Percentiles rank a stretch among this genome's conserved stretches.
Conservation (phyloP, 1,284 basidiomycete genomes). For the Trichosporon inkin region DNA sequence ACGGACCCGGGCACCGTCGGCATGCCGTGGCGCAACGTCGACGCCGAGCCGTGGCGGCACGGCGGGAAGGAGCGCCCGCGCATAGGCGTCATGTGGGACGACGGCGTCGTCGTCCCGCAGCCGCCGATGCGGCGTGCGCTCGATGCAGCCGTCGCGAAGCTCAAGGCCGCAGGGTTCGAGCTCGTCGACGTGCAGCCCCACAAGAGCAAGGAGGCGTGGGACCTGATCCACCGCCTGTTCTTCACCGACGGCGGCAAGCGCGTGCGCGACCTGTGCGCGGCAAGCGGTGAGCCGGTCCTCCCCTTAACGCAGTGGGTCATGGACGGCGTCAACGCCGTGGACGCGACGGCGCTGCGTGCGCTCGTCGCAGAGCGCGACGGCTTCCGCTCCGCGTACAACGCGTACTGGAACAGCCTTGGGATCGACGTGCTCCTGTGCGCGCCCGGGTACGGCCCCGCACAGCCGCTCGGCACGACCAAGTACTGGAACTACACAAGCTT, state of each 20-base stretch:
- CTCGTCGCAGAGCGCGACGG: slow-evolving; percentile 32
- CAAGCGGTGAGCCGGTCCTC: slow-evolving; percentile 33
- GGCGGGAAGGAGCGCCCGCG: slow-evolving; percentile 27
- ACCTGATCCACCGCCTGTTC: slow-evolving; percentile 32
- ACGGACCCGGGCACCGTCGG: slow-evolving; percentile 35
- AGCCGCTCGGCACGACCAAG: slow-evolving; percentile 33
- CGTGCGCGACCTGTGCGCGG: slow-evolving; percentile 21
- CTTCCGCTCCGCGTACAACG: slow-evolving; percentile 29
- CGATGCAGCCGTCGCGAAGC: slow-evolving; percentile 27
- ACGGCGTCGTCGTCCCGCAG: slow-evolving; percentile 41
- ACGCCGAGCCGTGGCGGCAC: slow-evolving; percentile 12
- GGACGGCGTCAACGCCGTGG: slow-evolving; percentile 17
- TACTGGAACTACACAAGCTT: slow-evolving; percentile 58
- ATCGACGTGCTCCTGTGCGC: slow-evolving; percentile 46
- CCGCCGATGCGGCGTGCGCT: slow-evolving; percentile 46
- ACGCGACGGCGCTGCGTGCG: slow-evolving; percentile 30
- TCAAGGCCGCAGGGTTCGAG: slow-evolving; percentile 28
- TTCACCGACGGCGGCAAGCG: slow-evolving; percentile 40
- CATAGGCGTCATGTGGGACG: slow-evolving; percentile 45
- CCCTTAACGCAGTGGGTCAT: slow-evolving; percentile 36
- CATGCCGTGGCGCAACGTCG: slow-evolving; percentile 38
- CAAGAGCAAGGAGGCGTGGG: slow-evolving; percentile 31
- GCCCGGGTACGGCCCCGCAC: slow-evolving; percentile 37
- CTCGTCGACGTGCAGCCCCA: slow-evolving; percentile 32
- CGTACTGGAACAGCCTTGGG: slow-evolving; percentile 25